phyloP scores from a whole-genome alignment of 2,329 filamentous ascomycete genomes.

The Neonectria ditissima region DNA sequence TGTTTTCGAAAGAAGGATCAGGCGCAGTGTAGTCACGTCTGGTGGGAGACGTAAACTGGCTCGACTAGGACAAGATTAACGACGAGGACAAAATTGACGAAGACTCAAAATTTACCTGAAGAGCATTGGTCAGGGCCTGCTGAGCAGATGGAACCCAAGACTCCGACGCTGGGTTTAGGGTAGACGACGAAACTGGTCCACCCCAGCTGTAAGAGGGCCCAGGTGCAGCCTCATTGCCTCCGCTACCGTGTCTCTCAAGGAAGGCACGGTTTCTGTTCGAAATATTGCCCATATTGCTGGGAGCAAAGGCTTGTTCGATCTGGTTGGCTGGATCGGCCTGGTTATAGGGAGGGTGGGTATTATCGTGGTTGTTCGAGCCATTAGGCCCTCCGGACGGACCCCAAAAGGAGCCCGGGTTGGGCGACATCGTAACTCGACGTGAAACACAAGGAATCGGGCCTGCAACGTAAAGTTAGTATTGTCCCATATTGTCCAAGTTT shows the following conservation, averaged over 20 bases:
- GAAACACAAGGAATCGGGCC: not conserved
- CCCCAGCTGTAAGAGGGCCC: not conserved
- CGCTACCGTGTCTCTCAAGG: not conserved
- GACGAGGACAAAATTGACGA: not conserved
- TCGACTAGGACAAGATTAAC: not conserved
- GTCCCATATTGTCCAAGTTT: not conserved
- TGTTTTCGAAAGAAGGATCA: not conserved
- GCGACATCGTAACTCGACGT: slow-evolving; percentile 8
- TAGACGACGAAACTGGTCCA: not conserved
- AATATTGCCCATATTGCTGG: not conserved
- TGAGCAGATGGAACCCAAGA: slow-evolving; percentile 44
- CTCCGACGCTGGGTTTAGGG: slow-evolving; percentile 18
- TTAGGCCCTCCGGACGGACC: not conserved
- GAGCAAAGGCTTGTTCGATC: not conserved
- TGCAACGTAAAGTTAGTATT: slow-evolving; percentile 8
- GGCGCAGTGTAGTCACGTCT: not conserved
- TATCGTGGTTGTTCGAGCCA: slow-evolving; percentile 3
- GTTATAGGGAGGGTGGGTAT: not conserved
- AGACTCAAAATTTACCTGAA: slow-evolving; percentile 26
- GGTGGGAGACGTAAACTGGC: not conserved
- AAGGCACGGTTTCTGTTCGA: not conserved
- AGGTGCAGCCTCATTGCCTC: not conserved
- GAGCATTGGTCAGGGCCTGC: slow-evolving; percentile 37
- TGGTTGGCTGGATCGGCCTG: slow-evolving; percentile 1
- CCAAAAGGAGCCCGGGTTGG: slow-evolving; percentile 3